Base-by-base conservation (phyloP, 768 basidiomycete species). In the Podaxis mareebaensis region DNA sequence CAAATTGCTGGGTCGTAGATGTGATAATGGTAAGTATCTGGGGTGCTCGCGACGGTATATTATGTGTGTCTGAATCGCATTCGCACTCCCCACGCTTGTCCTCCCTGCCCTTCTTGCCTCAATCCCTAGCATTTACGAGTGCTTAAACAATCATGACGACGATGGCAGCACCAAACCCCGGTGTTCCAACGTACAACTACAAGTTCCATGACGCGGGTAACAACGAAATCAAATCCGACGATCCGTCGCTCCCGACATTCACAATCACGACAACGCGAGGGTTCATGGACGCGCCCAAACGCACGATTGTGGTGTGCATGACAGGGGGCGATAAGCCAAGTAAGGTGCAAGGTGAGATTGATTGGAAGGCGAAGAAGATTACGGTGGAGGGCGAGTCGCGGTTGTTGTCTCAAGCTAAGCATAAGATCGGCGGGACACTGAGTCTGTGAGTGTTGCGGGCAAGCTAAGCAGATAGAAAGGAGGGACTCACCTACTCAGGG, bases 331-430 rank as follows among this genome's bases (percentile, higher is more conserved):
- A 49, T 4, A 54, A 60, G 13, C 46, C 28, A 3, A 22, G 33
- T 17, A 53, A 30, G 3, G 30, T 64, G 8, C 42, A 33, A 38
- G 67, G 67, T 6, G 53, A 30, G 42, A 56, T 67, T 46, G 62
- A 67, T 53, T 67, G 64, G 67, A 65, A 65, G 20, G 42, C 56
- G 5, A 67, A 65, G 62, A 65, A 46, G 40, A 58, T 67, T 40
- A 58, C 44, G 15, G 64, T 67, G n/a, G 58, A 22, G 13, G 61
- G 61, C 2, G 49, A 40, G 4, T 49, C 36, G 11, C 64, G 58
- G 56, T 39, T 58, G 15, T 26, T 59, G 8, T 39, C 26, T n/a
- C 64, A 65, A 4, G 53, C 60, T 3, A 67, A 67, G 49, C 42
- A 30, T 17, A 67, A 67, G 58, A 28, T 55, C 17, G 66, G 66